Base-by-base conservation (phyloP, 179 eudicot genomes). In the Drosera spatulata region DNA sequence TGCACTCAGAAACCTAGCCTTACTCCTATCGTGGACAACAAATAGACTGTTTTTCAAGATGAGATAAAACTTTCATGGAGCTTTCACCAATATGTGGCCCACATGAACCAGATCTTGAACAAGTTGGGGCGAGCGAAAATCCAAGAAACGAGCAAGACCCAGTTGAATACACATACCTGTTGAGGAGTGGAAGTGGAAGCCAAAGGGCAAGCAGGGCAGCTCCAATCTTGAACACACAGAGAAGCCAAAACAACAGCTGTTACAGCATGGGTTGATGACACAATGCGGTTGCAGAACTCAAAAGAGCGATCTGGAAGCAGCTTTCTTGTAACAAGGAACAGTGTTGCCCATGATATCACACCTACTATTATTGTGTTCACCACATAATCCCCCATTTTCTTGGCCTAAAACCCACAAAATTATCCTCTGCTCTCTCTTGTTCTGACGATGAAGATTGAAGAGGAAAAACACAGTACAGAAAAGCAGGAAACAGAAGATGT, bases 281-380 rank as follows among this genome's bases (percentile, higher is more conserved):
- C 95, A 1, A 86, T 15, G n/a, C 95, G 83, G 61, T 77, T 89
- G 71, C 91, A 80, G 65, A 89, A 89, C 64, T 80, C 91, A 33
- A 75, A 86, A 7, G 97, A 86, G 10, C 73, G 74, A 1, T 79
- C 72, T 37, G 76, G 75, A 5, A 82, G 74, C 2, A 84, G 49
- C 63, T 50, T 82, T 74, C 91, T 80, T n/a, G 62, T 67, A 2
- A 82, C 10, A 5, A 88, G 14, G 41, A 88, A 82, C 10, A 75
- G 67, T 0, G 67, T 47, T 42, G 82, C 55, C 96, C 95, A 88
- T 61, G 84, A 81, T 13, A 79, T 53, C 13, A 73, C 78, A 14
- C 81, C 85, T 8, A 66, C 69, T 38, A 77, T 39, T n/a, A 85
- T 68, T 46, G 71, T 48, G 46, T 74, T 77, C 40, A 74, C 22